phyloP scores from a whole-genome alignment of 73 alveolate genomes.

The Tetrahymena borealis region DNA sequence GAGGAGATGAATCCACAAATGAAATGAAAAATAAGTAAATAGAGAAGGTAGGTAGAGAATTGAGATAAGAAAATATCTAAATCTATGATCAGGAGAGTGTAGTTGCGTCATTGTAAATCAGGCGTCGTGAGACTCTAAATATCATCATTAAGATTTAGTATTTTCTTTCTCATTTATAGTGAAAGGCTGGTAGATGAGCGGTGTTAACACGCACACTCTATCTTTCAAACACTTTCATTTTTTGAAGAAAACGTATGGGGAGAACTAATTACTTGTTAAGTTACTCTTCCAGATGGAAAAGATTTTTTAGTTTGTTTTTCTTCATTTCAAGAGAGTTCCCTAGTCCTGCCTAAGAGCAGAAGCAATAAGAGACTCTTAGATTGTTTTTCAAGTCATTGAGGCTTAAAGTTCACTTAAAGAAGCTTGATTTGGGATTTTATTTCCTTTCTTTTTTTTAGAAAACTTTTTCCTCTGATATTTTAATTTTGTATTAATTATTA shows the following conservation, averaged over 20 bases:
- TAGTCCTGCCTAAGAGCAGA: not conserved
- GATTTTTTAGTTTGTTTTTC: not conserved
- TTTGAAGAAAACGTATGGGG: not conserved
- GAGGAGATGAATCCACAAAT: not conserved
- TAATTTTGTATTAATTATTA: not conserved
- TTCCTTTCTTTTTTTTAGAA: not conserved
- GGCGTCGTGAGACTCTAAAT: slow-evolving; percentile 3
- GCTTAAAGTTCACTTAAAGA: not conserved
- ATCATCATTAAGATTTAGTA: not conserved
- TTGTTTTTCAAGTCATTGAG: not conserved
- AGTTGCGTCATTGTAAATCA: not conserved
- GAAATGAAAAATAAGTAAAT: too few species aligned
- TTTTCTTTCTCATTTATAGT: not conserved
- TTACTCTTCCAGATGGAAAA: not conserved
- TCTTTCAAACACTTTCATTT: too few species aligned
- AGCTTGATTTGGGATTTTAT: not conserved
- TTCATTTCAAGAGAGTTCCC: not conserved
- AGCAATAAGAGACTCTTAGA: not conserved
- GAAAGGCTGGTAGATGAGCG: not conserved
- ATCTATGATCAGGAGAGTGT: slow-evolving; percentile 1
- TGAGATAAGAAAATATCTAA: not conserved
- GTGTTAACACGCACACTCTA: not conserved
- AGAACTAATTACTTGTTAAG: not conserved
- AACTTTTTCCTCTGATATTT: not conserved
- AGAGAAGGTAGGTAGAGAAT: not conserved